These are phyloP conservation scores for Penicillium italicum DNA, from an alignment of 2,329 filamentous ascomycete genomes.

Conservation along the genomic window DNA sequence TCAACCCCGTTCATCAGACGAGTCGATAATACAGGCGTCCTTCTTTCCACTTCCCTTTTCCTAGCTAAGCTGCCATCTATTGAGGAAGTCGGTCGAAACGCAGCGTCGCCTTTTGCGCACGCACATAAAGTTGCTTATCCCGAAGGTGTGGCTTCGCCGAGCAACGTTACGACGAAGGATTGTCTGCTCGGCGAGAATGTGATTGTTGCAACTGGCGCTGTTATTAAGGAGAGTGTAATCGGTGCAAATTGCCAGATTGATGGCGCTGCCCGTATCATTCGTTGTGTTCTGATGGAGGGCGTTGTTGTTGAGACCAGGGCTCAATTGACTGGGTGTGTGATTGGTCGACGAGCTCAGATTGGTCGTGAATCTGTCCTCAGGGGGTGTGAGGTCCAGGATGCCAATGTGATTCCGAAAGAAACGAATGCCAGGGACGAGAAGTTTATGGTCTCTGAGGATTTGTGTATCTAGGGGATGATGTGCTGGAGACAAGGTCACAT, in stretches of 20 bases:
- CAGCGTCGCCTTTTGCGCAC: slow-evolving; percentile 1
- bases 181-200: slow-evolving; percentile 1
- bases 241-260: slow-evolving; percentile 1
- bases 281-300: slow-evolving; percentile 3
- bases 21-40: not conserved
- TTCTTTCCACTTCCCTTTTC: not conserved
- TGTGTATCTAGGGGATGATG: not conserved
- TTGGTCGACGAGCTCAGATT: not conserved
- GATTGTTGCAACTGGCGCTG: not conserved
- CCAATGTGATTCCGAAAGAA: not conserved
- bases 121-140: slow-evolving; percentile 1
- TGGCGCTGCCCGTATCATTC: not conserved
- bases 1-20: not conserved
- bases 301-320: not conserved
- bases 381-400: not conserved
- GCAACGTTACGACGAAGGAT: not conserved
- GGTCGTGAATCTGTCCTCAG: not conserved
- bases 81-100: not conserved
- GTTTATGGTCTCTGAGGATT: not conserved
- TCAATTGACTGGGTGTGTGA: not conserved
- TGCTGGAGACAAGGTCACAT: not conserved
- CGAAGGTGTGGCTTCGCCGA: not conserved
- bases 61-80: not conserved
- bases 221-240: slow-evolving; percentile 2
- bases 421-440: not conserved